A percentile compares a stretch with the other conserved stretches of the same genome.
Evolutionary conservation across 257 asterid species (phyloP).

Genomic region (Rehmannia glutinosa): DNA sequence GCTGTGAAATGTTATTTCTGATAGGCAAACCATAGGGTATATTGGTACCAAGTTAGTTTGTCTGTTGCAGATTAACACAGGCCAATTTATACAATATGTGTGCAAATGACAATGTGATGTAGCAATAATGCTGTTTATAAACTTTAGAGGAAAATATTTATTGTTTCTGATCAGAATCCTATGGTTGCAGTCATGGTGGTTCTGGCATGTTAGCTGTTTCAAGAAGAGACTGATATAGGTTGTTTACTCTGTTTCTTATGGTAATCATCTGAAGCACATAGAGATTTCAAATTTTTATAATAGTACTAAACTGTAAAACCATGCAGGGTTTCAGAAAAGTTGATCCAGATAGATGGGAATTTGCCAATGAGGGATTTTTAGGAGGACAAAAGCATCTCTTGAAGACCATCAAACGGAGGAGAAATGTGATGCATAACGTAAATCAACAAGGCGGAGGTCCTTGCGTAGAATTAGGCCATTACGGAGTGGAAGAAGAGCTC

Average conservation of each 20-base stretch:
- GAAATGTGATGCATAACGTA: slow-evolving; percentile 37
- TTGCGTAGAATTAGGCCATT: slow-evolving; percentile 58
- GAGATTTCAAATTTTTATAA: neutral
- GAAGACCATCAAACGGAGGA: slow-evolving; percentile 72
- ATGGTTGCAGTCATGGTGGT: slow-evolving; percentile 46
- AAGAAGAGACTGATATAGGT: slow-evolving; percentile 39
- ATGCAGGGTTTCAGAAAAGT: slow-evolving; percentile 91
- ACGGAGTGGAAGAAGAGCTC: slow-evolving; percentile 73
- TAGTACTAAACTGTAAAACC: slow-evolving; percentile 9
- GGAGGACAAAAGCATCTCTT: slow-evolving; percentile 92
- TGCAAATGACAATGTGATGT: neutral
- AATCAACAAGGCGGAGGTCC: slow-evolving; percentile 45
- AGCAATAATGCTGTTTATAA: neutral
- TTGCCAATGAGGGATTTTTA: slow-evolving; percentile 86
- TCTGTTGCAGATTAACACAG: too few species aligned
- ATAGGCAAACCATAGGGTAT: too few species aligned
- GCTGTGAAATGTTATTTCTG: too few species aligned
- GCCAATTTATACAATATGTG: too few species aligned
- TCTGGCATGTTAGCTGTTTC: slow-evolving; percentile 35
- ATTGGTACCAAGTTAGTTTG: too few species aligned
- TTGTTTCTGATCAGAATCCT: slow-evolving; percentile 43
- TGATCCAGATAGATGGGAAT: slow-evolving; percentile 93
- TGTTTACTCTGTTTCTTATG: slow-evolving; percentile 25
- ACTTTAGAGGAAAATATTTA: neutral
- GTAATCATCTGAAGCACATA: neutral